These are phyloP conservation scores for Leccinum sublutescens DNA, from an alignment of 768 basidiomycete species.

Conservation along the genomic window DNA sequence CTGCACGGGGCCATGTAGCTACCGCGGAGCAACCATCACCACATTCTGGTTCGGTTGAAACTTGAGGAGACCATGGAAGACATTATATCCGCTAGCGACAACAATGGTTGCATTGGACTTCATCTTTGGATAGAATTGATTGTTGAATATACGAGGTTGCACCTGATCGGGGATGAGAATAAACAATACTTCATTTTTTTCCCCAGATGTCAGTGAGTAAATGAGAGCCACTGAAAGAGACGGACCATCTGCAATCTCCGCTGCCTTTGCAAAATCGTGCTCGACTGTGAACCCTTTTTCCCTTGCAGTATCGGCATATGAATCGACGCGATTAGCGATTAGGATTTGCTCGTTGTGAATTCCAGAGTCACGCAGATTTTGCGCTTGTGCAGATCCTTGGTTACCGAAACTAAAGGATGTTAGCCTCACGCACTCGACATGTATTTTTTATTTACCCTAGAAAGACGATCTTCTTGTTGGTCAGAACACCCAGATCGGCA, in stretches of 20 bases:
- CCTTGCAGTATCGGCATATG: constrained; percentile 56
- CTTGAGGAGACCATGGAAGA: constrained; percentile 56
- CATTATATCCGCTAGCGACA: constrained; percentile 65
- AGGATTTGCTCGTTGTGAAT: constrained; percentile 60
- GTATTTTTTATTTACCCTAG: constrained; percentile 42
- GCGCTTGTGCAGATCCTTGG: constrained; percentile 65
- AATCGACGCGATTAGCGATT: constrained; percentile 56
- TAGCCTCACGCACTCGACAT: background rate
- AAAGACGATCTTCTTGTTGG: constrained; percentile 56
- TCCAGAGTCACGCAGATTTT: constrained; percentile 62
- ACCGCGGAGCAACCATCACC: constrained; percentile 66
- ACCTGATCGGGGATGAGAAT: constrained; percentile 63
- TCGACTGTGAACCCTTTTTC: constrained; percentile 57
- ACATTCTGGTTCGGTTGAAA: constrained; percentile 55
- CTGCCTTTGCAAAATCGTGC: constrained; percentile 55
- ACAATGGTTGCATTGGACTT: constrained; percentile 50
- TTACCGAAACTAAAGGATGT: constrained; percentile 50
- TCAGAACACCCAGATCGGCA: constrained; percentile 49
- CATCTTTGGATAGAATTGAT: constrained; percentile 47
- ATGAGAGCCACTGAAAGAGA: background rate
- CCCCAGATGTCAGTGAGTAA: background rate
- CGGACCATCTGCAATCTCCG: constrained; percentile 53
- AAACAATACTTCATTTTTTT: constrained; percentile 47
- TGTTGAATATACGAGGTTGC: constrained; percentile 62
- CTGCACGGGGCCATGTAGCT: background rate